Base-by-base conservation (phyloP, 2,329 filamentous ascomycete species). In the Penicillium sp. region DNA sequence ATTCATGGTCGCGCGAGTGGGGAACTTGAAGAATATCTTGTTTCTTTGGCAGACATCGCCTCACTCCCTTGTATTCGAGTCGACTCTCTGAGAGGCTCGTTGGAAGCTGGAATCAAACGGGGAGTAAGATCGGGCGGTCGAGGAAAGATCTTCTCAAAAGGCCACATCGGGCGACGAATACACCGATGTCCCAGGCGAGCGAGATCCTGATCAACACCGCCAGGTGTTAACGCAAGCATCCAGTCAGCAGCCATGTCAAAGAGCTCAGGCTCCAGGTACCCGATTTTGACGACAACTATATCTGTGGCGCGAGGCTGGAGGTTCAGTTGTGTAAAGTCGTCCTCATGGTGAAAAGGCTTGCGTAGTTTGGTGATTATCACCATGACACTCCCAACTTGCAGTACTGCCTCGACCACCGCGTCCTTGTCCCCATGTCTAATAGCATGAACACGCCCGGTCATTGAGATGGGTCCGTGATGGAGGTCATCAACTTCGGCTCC, bases 211-310 rank as follows among this genome's bases (percentile, higher is more conserved):
- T 78, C 73, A 7, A 78, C 75, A 7, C 74, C 75, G 0, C 74
- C 75, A 0, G 75, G 74, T 0, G 75, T 78, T 11, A 78, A 59
- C 0, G 63, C 75, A 2, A 78, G 63, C 69, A 77, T 76, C 75
- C 75, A 78, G 37, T 72, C 74, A 6, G 62, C 63, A 1, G 74
- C 70, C 74, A 78, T 78, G 35, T 69, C 68, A 43, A 75, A 76
- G 4, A 78, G 58, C 50, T 78, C 70, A 3, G 75, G 75, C 51
- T 78, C 75, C 1, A 79, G 56, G 41, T 78, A 79, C 11, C 75
- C 75, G 30, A 78, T 78, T 56, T 78, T 78, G 16, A 78, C 74
- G 29, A 78, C 69, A 0, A 78, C 74, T 15, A 78, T 68, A 45
- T 75, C 72, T 0, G 69, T 67, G 4, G 62, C 49, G 2, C 74